These are phyloP conservation scores for Gaeumannomyces sp. DNA, from an alignment of 2,329 filamentous ascomycete genomes.

Conservation along the genomic window DNA sequence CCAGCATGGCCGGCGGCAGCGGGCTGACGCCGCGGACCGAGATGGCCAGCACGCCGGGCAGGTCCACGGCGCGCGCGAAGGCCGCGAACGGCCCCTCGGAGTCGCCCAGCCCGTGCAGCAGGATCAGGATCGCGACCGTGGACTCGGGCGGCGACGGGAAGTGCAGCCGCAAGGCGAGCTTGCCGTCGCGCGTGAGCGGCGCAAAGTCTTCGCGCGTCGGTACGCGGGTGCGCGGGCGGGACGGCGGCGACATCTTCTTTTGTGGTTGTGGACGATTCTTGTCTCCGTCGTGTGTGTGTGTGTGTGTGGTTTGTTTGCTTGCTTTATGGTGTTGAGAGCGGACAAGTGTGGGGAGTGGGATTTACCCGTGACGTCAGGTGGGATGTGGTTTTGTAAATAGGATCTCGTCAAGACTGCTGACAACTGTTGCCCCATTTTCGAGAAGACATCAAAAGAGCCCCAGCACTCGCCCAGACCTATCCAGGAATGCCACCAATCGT, in stretches of 20 bases:
- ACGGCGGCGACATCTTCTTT: not conserved
- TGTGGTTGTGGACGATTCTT: not conserved
- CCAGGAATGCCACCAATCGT: no score
- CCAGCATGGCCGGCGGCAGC: slow-evolving; percentile 64
- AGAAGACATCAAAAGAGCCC: no score
- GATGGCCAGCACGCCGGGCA: slow-evolving; percentile 73
- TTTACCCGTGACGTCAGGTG: not conserved
- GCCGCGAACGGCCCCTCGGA: slow-evolving; percentile 59
- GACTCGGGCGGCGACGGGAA: slow-evolving; percentile 50
- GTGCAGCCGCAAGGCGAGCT: slow-evolving; percentile 38
- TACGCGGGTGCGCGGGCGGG: slow-evolving; percentile 27
- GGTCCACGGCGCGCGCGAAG: slow-evolving; percentile 61
- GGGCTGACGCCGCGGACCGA: slow-evolving; percentile 63
- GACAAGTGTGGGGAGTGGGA: not conserved
- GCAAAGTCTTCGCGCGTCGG: slow-evolving; percentile 45
- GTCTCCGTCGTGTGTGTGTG: not conserved
- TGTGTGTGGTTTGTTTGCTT: no score
- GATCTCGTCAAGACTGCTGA: no score
- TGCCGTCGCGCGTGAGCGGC: slow-evolving; percentile 28
- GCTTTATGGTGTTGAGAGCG: no score
- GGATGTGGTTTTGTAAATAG: not conserved
- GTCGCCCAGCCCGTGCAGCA: slow-evolving; percentile 83
- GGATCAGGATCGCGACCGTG: slow-evolving; percentile 68
- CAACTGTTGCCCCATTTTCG: no score
- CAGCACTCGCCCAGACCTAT: no score